A percentile compares a stretch with the other conserved stretches of the same genome.
Conservation (phyloP, 352 stramenopile species). For the Globisporangium perplexum region DNA sequence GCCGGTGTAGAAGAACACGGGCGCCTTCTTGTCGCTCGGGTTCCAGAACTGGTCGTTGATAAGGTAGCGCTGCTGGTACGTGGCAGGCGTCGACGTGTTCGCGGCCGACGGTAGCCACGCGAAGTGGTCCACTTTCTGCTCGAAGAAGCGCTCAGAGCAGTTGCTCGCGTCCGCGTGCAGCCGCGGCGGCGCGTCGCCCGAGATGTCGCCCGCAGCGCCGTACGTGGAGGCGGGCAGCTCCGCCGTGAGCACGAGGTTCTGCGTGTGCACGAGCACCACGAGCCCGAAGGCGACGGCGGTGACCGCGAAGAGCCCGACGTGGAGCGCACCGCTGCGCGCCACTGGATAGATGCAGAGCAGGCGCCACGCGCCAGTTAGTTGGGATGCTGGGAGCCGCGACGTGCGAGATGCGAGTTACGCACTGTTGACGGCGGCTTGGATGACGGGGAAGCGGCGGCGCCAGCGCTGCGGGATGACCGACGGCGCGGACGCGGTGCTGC, state of each 20-base stretch:
- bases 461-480: slow-evolving; percentile 16
- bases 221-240: slow-evolving; percentile 37
- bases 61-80: slow-evolving; percentile 87
- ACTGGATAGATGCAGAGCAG: slow-evolving; percentile 1
- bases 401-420: background rate
- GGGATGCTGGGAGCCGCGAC: no score
- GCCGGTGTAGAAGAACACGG: slow-evolving; percentile 93
- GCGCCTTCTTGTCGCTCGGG: slow-evolving; percentile 48
- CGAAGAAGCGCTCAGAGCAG: slow-evolving; percentile 83
- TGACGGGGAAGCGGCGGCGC: slow-evolving; percentile 14
- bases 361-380: background rate
- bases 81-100: slow-evolving; percentile 28
- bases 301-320: slow-evolving; percentile 41
- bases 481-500: slow-evolving; percentile 5
- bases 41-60: slow-evolving; percentile 86
- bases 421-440: slow-evolving; percentile 13
- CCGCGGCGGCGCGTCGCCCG: slow-evolving; percentile 2
- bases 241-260: slow-evolving; percentile 41
- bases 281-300: slow-evolving; percentile 48
- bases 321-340: slow-evolving; percentile 18
- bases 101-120: slow-evolving; percentile 32
- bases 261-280: slow-evolving; percentile 66
- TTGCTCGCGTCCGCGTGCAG: slow-evolving; percentile 51
- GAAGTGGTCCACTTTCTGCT: slow-evolving; percentile 90
- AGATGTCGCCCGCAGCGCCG: slow-evolving; percentile 9